Evolutionary conservation across 1,284 basidiomycete species (phyloP).

Genomic region (Tilletia horrida): DNA sequence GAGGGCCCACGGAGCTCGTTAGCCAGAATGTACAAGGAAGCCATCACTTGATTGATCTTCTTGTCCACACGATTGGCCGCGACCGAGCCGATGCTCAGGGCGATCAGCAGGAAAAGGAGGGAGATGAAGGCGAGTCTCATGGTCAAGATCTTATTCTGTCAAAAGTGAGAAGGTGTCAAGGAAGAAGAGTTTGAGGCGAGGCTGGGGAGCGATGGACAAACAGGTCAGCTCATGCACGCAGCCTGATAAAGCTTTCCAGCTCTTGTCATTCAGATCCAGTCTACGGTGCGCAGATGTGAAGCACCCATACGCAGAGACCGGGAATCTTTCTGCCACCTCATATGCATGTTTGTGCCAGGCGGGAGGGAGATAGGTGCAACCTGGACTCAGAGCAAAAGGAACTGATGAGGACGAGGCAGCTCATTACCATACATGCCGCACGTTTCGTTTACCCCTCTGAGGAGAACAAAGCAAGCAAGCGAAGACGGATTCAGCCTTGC

Average conservation of each 20-base stretch:
- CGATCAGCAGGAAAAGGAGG: neutral
- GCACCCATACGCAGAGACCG: no score
- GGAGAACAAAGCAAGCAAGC: no score
- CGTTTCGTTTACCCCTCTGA: no score
- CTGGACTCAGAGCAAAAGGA: no score
- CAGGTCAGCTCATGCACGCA: neutral
- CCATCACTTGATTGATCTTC: neutral
- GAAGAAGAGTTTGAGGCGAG: neutral
- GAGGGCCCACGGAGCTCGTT: neutral
- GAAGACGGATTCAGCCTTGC: no score
- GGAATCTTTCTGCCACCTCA: no score
- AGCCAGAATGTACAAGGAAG: neutral
- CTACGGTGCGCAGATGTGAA: neutral
- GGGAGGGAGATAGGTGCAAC: no score
- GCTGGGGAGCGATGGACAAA: neutral
- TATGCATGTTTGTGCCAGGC: no score
- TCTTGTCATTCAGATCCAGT: neutral
- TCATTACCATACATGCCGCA: no score
- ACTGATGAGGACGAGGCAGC: no score
- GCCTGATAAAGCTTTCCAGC: neutral
- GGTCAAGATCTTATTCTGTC: no score
- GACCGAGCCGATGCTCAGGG: neutral
- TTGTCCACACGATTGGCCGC: neutral
- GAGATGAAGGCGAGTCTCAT: neutral
- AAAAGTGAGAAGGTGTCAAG: neutral